Conservation (phyloP, 2,329 filamentous ascomycete genomes). For the Elsinoe arachidis region DNA sequence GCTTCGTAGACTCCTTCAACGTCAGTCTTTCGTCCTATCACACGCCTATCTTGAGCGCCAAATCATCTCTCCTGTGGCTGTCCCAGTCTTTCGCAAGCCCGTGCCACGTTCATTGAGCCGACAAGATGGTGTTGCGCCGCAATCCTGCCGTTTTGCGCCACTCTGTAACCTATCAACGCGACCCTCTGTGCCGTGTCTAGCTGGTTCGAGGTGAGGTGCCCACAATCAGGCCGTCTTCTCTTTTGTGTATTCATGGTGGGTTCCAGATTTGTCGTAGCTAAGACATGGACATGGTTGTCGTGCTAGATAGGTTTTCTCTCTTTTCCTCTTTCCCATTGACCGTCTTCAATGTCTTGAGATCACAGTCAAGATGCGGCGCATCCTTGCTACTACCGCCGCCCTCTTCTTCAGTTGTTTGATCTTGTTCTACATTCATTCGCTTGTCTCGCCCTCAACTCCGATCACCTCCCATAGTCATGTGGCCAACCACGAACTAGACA, state of each 20-base stretch:
- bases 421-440: not conserved
- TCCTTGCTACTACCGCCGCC: not conserved
- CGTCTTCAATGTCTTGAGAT: not conserved
- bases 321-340: not conserved
- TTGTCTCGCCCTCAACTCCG: not conserved
- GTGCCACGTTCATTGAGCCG: not conserved
- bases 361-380: conserved; percentile 2
- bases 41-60: not conserved
- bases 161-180: not conserved
- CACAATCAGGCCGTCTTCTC: not conserved
- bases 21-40: conserved; percentile 3
- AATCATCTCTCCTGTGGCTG: not conserved
- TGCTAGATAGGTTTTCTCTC: not conserved
- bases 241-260: not conserved
- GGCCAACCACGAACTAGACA: not conserved
- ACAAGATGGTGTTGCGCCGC: not conserved
- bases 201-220: not conserved
- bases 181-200: too few species aligned
- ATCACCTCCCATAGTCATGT: not conserved
- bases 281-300: not conserved
- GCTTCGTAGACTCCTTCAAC: not conserved
- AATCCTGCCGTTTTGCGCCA: not conserved
- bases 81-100: not conserved
- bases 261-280: not conserved
- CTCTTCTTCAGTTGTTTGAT: not conserved